Conservation (phyloP, 1,284 basidiomycete genomes). For the Flammula alnicola region DNA sequence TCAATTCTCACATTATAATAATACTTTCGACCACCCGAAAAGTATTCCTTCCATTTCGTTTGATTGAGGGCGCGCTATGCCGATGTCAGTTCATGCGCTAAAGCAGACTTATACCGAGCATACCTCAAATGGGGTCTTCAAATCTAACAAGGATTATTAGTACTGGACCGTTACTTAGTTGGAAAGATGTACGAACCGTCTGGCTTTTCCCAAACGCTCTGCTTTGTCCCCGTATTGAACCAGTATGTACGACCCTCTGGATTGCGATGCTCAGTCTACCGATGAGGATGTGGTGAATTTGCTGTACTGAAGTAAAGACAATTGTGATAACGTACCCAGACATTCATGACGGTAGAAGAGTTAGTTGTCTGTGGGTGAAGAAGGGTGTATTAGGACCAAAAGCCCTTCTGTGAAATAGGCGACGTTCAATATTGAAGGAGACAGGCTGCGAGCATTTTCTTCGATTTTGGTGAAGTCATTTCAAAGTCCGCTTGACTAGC, state of each 20-base stretch:
- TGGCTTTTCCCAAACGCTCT: conserved; percentile 89
- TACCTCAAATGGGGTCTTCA: conserved; percentile 89
- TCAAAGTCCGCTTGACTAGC: conserved; percentile 19
- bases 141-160: conserved; percentile 46
- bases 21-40: conserved; percentile 88
- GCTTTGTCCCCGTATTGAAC: conserved; percentile 79
- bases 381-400: not conserved
- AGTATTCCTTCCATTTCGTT: conserved; percentile 94
- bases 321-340: conserved; percentile 33
- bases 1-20: conserved; percentile 80
- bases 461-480: conserved; percentile 8
- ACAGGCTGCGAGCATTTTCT: conserved; percentile 4
- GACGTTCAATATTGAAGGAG: conserved; percentile 7
- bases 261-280: conserved; percentile 80
- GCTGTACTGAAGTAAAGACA: not conserved
- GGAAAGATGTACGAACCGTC: conserved; percentile 56
- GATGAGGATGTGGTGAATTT: not conserved
- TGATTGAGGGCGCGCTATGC: conserved; percentile 78
- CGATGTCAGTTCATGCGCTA: not conserved
- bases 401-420: too few relatives aligned
- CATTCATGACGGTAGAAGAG: conserved; percentile 15
- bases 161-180: conserved; percentile 10
- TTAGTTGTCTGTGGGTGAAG: not conserved
- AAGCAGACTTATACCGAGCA: conserved; percentile 19
- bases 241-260: conserved; percentile 86